Conservation (phyloP, 2,329 filamentous ascomycete genomes). For the Pseudogymnoascus sp. region DNA sequence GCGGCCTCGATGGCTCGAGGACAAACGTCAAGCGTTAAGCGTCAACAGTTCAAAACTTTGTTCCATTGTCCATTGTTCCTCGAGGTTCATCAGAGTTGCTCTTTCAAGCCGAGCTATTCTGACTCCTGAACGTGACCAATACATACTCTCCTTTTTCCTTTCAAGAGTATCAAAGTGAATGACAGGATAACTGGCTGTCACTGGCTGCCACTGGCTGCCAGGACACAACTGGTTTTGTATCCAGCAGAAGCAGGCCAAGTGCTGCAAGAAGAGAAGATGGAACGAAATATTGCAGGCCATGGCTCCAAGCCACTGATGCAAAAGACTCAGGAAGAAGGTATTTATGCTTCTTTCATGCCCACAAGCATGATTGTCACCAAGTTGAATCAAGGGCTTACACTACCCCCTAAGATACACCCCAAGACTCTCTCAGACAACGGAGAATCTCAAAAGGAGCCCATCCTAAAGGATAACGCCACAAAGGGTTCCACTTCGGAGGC, state of each 20-base stretch:
- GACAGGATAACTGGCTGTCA: not conserved
- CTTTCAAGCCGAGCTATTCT: not conserved
- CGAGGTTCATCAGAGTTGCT: not conserved
- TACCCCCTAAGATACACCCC: constrained; percentile 17
- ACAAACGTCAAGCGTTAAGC: not conserved
- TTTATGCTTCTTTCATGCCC: constrained; percentile 19
- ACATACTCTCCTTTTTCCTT: not conserved
- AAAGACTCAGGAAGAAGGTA: constrained; percentile 19
- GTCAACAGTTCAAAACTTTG: not conserved
- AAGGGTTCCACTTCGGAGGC: not conserved
- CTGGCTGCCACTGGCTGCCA: not conserved
- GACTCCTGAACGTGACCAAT: not conserved
- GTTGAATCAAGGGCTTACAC: constrained; percentile 23
- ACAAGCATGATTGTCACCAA: constrained; percentile 11
- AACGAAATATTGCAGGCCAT: not conserved
- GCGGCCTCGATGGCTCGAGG: not conserved
- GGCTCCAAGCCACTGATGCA: not conserved
- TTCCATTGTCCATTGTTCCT: not conserved
- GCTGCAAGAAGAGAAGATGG: not conserved
- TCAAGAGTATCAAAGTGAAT: constrained; percentile 3
- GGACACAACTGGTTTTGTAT: not conserved
- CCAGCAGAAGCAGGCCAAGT: not conserved
- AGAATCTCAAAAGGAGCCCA: not conserved
- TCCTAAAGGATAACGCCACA: not conserved
- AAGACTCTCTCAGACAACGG: not conserved